These are phyloP conservation scores for Podaxis pistillaris DNA, from an alignment of 768 basidiomycete genomes.

Conservation along the genomic window DNA sequence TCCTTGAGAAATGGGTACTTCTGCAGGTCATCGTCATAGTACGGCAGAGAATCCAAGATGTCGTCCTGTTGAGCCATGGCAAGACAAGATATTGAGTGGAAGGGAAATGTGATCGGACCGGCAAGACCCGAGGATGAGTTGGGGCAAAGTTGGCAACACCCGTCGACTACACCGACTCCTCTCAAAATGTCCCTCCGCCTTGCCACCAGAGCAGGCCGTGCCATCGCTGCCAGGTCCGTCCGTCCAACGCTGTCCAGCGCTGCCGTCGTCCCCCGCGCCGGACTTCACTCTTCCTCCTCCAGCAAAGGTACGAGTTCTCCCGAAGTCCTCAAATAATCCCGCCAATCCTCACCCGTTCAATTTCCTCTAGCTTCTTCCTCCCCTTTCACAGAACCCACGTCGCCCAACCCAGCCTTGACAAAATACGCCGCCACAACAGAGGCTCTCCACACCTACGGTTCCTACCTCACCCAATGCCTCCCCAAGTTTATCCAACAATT, in stretches of 20 bases:
- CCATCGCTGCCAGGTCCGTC: slow-evolving; percentile 38
- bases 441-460: slow-evolving; percentile 86
- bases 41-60: slow-evolving; percentile 86
- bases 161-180: slow-evolving; percentile 18
- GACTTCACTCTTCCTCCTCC: slow-evolving; percentile 46
- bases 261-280: slow-evolving; percentile 21
- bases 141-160: slow-evolving; percentile 10
- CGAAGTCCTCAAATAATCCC: slow-evolving; percentile 11
- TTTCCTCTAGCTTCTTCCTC: slow-evolving; percentile 53
- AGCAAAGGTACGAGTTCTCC: slow-evolving; percentile 42
- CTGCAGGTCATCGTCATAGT: slow-evolving; percentile 92
- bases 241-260: slow-evolving; percentile 29
- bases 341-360: slow-evolving; percentile 13
- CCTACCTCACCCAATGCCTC: slow-evolving; percentile 89
- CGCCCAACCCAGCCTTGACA: slow-evolving; percentile 79
- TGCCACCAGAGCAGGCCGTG: slow-evolving; percentile 41
- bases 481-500: slow-evolving; percentile 99
- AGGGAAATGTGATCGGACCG: slow-evolving; percentile 22
- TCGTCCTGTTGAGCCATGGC: slow-evolving; percentile 21
- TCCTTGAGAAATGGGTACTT: slow-evolving; percentile 66
- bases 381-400: slow-evolving; percentile 88
- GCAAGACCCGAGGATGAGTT: slow-evolving; percentile 31
- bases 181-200: slow-evolving; percentile 35
- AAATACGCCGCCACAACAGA: slow-evolving; percentile 73
- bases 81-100: not conserved